Evolutionary conservation across 1,284 basidiomycete species (phyloP), one percentile per base, ranked within the genome.

Genomic region (Tausonia pullulans): DNA sequence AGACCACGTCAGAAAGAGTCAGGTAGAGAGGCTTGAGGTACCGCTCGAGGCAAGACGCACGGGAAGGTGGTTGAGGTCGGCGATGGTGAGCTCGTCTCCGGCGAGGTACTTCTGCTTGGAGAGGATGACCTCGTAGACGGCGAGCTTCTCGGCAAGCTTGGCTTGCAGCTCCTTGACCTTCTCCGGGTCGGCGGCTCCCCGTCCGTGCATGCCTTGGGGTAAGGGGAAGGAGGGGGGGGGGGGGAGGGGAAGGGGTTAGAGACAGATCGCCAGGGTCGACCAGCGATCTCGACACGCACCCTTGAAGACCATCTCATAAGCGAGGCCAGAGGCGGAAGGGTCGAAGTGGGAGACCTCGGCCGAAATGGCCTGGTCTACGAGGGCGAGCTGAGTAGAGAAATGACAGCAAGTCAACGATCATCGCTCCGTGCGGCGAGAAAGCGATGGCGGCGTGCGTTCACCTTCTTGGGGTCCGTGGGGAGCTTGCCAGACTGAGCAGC

Each of bases 51-150:
- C 27, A 27, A 27, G 27, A 27, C 27, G 27, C 27, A 27, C 27
- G 0, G 83, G 80, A 3, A 84, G 72, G 68, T 84, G 82, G 74
- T 79, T 83, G 7, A 85, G 71, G 69, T 85, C 83, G 0, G 79
- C 82, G n/a, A 84, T 73, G 5, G 81, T 81, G 13, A 82, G 45
- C 55, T 75, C 79, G 66, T 83, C 72, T 3, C 82, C 82, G 43
- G 77, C 80, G n/a, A 83, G 68, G 68, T 80, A 83, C 67, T 78
- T 80, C 62, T 80, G 78, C 72, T 81, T 83, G 59, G 74, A 70
- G 40, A 84, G 73, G 60, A 84, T 80, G 4, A 64, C 67, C 67
- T 84, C 81, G 69, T 83, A 83, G 0, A 72, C 81, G 45, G 79
- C 74, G 43, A 84, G 74, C 65, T 78, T 80, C 7, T 57, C 65